A percentile compares a stretch with the other conserved stretches of the same genome.
These are phyloP conservation scores for Tuber magnatum DNA, from an alignment of 495 filamentous ascomycete genomes.

Conservation along the genomic window DNA sequence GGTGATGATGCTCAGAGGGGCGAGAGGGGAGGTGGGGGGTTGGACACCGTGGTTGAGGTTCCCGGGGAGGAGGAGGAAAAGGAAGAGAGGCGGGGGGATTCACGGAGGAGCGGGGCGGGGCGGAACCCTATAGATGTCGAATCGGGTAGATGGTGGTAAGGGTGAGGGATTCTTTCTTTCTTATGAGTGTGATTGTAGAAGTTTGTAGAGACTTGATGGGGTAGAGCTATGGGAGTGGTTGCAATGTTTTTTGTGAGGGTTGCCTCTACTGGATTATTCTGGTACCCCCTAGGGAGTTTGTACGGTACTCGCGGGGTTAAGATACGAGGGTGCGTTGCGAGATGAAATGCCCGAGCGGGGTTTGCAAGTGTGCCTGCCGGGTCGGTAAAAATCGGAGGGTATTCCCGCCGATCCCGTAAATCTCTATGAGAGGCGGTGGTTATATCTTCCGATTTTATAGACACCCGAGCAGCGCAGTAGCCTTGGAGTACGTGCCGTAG, in stretches of 20 bases:
- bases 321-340: not conserved
- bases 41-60: not conserved
- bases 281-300: not conserved
- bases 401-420: no score
- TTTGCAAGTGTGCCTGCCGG: no score
- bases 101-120: not conserved
- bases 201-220: not conserved
- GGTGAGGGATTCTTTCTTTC: not conserved
- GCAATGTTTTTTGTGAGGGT: not conserved
- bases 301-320: not conserved
- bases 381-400: no score
- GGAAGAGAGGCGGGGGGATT: not conserved
- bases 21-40: not conserved
- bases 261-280: not conserved
- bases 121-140: not conserved
- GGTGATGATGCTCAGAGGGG: not conserved
- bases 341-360: not conserved
- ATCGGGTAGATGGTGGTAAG: not conserved
- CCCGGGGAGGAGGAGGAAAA: not conserved
- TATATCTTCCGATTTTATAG: no score
- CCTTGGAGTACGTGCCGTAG: no score
- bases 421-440: no score
- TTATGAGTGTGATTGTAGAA: not conserved
- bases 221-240: not conserved
- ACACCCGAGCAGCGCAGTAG: no score